Percentiles rank a stretch among this genome's conserved stretches.
Evolutionary conservation across 768 basidiomycete species (phyloP).

Genomic region (Suillus lakei): DNA sequence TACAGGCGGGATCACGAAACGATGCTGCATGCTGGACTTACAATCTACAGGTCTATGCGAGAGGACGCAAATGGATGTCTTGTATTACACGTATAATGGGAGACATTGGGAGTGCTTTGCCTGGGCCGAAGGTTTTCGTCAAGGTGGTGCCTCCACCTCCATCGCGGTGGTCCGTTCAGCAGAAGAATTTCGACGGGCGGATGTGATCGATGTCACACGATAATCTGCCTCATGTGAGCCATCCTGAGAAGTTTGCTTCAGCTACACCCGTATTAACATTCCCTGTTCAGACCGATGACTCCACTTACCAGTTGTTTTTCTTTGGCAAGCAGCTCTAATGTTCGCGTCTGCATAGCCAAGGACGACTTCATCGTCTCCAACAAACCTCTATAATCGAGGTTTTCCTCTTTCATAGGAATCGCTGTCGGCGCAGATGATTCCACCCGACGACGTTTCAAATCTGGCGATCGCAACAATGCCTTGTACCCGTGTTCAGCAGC

Average conservation of each 20-base stretch:
- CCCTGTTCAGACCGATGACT: neutral
- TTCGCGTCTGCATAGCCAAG: slow-evolving; percentile 52
- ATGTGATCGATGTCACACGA: neutral
- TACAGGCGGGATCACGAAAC: slow-evolving; percentile 4
- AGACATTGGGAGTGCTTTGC: neutral
- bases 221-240: slow-evolving; percentile 21
- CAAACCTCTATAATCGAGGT: slow-evolving; percentile 35
- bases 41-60: slow-evolving; percentile 3
- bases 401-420: slow-evolving; percentile 20
- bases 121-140: no score
- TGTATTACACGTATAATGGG: neutral
- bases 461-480: slow-evolving; percentile 11
- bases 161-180: neutral
- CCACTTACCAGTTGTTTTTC: slow-evolving; percentile 52
- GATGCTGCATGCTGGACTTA: neutral
- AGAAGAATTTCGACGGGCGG: slow-evolving; percentile 23
- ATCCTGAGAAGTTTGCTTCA: slow-evolving; percentile 22
- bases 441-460: slow-evolving; percentile 16
- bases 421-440: slow-evolving; percentile 17
- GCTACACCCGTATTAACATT: slow-evolving; percentile 6
- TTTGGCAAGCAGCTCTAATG: slow-evolving; percentile 46
- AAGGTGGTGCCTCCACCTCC: neutral
- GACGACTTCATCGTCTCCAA: slow-evolving; percentile 52
- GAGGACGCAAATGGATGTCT: neutral
- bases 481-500: neutral